Evolutionary conservation across 73 alveolate species (phyloP).

Genomic region (Paramecium biaurelia): DNA sequence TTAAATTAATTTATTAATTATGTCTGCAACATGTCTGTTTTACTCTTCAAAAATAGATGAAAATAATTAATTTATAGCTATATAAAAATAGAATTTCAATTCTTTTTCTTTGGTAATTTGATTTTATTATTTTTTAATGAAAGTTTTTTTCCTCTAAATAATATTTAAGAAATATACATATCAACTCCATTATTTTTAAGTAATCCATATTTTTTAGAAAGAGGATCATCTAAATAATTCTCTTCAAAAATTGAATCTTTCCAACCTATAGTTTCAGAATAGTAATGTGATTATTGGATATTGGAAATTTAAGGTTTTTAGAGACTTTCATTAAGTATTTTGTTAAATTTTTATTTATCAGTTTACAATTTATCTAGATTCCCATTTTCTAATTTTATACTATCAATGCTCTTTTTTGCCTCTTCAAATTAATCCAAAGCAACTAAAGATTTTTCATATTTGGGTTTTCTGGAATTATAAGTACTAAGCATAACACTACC

Average conservation of each 20-base stretch:
- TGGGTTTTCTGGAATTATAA: conserved; percentile 25
- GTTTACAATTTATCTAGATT: background rate
- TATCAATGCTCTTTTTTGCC: background rate
- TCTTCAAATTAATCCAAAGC: background rate
- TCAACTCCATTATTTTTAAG: conserved; percentile 9
- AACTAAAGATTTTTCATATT: background rate
- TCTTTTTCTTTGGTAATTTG: background rate
- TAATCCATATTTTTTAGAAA: background rate
- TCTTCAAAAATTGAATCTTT: conserved; percentile 26
- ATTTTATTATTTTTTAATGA: background rate
- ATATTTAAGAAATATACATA: background rate
- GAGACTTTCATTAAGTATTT: background rate
- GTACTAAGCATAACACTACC: conserved; percentile 16
- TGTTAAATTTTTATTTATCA: background rate
- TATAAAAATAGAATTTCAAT: background rate
- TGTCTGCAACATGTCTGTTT: background rate
- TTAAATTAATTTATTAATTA: background rate
- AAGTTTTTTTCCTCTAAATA: background rate
- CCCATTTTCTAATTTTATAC: background rate
- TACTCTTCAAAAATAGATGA: background rate
- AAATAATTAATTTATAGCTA: background rate
- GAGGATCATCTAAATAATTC: background rate
- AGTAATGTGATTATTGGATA: background rate
- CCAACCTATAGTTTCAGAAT: background rate
- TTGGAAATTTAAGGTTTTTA: background rate